These are phyloP conservation scores for Rhodotorula sp. DNA, from an alignment of 1,284 basidiomycete genomes.

Conservation along the genomic window DNA sequence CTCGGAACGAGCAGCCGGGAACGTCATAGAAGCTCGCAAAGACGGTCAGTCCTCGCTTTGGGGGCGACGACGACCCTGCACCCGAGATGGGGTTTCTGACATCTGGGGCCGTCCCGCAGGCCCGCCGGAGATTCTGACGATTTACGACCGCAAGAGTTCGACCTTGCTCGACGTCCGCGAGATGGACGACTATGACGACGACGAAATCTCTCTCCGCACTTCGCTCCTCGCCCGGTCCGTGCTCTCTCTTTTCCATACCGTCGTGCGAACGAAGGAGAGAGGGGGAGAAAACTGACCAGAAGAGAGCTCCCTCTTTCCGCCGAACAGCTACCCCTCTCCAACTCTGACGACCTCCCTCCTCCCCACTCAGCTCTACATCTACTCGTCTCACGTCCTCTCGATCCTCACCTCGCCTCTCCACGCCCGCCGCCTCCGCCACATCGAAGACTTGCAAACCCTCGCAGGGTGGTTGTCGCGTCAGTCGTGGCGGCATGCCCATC, in stretches of 20 bases:
- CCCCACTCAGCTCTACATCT: constrained; percentile 88
- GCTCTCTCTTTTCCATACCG: constrained; percentile 5
- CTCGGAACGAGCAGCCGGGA: constrained; percentile 55
- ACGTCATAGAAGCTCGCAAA: constrained; percentile 38
- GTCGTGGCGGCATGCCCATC: constrained; percentile 26
- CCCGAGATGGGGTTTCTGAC: too few species aligned
- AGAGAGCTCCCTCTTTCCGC: constrained; percentile 13
- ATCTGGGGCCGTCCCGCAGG: too few species aligned
- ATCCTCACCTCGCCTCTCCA: constrained; percentile 27
- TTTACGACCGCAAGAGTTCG: constrained; percentile 32
- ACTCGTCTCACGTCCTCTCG: constrained; percentile 39
- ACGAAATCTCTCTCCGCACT: constrained; percentile 44
- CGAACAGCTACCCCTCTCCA: constrained; percentile 66
- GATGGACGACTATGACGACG: constrained; percentile 47
- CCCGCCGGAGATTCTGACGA: constrained; percentile 36
- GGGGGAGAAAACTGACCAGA: not conserved
- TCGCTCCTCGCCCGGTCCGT: constrained; percentile 41
- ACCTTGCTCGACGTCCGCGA: constrained; percentile 42
- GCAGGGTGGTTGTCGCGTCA: constrained; percentile 32
- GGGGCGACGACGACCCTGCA: too few species aligned
- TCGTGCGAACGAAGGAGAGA: not conserved
- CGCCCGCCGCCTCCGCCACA: constrained; percentile 20
- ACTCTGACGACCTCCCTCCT: constrained; percentile 68
- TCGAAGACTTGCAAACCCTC: constrained; percentile 34
- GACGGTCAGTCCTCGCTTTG: constrained; percentile 40